A percentile compares a stretch with the other conserved stretches of the same genome.
Evolutionary conservation across 75 land plant species (phyloP).

Genomic region (Pinus tabuliformis): DNA sequence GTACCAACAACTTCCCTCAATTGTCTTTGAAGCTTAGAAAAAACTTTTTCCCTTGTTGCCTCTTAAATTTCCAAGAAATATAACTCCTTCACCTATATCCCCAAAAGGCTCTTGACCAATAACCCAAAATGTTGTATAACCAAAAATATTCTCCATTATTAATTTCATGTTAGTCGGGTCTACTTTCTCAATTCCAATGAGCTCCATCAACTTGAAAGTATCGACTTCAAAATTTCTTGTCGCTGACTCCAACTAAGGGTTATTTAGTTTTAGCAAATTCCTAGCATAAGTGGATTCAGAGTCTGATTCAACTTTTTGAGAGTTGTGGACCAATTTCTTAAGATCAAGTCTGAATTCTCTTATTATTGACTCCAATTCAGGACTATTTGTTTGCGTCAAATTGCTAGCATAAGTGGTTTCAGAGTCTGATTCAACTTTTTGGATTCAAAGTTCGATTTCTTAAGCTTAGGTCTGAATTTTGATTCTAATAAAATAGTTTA

Average conservation of each 20-base stretch:
- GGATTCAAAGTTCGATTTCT: too few relatives aligned
- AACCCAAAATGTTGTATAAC: constrained; percentile 96
- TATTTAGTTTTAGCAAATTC: too few relatives aligned
- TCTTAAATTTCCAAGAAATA: constrained; percentile 93
- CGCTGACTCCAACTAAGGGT: not conserved
- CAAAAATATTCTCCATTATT: constrained; percentile 89
- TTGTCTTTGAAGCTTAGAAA: constrained; percentile 75
- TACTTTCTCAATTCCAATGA: constrained; percentile 96
- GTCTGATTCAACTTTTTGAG: too few relatives aligned
- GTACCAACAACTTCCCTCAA: constrained; percentile 62
- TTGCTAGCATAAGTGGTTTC: too few relatives aligned
- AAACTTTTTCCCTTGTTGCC: constrained; percentile 91
- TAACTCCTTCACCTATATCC: constrained; percentile 89
- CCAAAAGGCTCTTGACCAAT: constrained; percentile 96
- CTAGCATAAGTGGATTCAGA: too few relatives aligned
- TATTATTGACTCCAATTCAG: too few relatives aligned
- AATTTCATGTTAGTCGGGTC: constrained; percentile 87
- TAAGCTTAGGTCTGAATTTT: too few relatives aligned
- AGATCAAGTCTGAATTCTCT: too few relatives aligned
- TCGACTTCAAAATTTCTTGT: constrained; percentile 69
- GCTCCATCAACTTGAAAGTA: constrained; percentile 88
- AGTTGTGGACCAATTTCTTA: too few relatives aligned
- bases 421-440: too few relatives aligned
- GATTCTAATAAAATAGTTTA: too few relatives aligned
- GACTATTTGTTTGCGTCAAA: too few relatives aligned